These are phyloP conservation scores for Nicotiana attenuata DNA, from an alignment of 257 asterid genomes.

Conservation along the genomic window DNA sequence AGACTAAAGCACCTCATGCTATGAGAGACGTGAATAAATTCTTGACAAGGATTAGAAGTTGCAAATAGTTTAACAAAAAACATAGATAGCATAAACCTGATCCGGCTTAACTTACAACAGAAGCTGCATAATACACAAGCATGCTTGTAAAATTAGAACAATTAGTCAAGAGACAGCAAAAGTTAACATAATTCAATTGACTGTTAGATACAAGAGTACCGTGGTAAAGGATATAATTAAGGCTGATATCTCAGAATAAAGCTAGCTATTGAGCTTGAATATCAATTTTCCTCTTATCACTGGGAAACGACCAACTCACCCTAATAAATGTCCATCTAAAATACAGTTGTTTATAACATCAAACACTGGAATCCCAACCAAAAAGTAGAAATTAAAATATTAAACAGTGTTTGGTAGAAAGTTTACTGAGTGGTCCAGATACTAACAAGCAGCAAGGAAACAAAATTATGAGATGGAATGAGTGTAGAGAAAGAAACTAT, in stretches of 20 bases:
- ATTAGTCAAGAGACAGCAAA: not conserved
- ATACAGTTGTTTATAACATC: not conserved
- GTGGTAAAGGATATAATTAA: not conserved
- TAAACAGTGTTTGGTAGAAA: not conserved
- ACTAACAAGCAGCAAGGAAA: not conserved
- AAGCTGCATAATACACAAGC: not conserved
- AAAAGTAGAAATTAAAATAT: not conserved
- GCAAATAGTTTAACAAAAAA: not conserved
- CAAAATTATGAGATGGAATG: not conserved
- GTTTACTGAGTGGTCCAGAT: slow-evolving; percentile 1
- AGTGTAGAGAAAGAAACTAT: not conserved
- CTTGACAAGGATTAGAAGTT: not conserved
- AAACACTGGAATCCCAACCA: not conserved
- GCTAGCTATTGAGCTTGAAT: slow-evolving; percentile 1
- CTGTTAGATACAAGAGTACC: not conserved
- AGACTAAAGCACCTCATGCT: not conserved
- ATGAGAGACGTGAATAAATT: slow-evolving; percentile 1
- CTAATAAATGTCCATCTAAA: not conserved
- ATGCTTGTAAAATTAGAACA: not conserved
- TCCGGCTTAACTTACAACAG: not conserved
- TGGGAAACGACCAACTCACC: not conserved
- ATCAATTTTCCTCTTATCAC: not conserved
- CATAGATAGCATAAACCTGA: slow-evolving; percentile 3
- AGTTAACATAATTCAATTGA: not conserved
- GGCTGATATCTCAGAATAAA: not conserved